Percentiles rank a stretch among this genome's conserved stretches.
These are phyloP conservation scores for apple (Malus domestica) DNA, from an alignment of 306 rosid genomes.

Conservation along the genomic window ASM211411v1 NC_041794.1:32264001-32264500, in stretches of 20 bases:
- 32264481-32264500: no score
- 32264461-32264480: no score
- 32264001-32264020: background rate
- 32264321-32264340: background rate
- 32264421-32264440: background rate
- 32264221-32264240: background rate
- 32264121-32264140: background rate
- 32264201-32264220: background rate
- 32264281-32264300: background rate
- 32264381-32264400: background rate
- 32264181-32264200: background rate
- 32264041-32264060: background rate
- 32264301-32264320: background rate
- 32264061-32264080: constrained; percentile 11
- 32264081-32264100: constrained; percentile 12
- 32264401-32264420: no score
- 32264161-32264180: background rate
- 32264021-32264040: background rate
- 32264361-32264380: no score
- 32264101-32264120: background rate
- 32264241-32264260: background rate
- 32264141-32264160: background rate
- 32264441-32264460: no score
- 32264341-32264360: no score
- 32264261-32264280: background rate